Percentiles rank a stretch among this genome's conserved stretches.
Evolutionary conservation across 345 rosid genomes (phyloP).

Genomic region (Anacardium occidentale): DNA sequence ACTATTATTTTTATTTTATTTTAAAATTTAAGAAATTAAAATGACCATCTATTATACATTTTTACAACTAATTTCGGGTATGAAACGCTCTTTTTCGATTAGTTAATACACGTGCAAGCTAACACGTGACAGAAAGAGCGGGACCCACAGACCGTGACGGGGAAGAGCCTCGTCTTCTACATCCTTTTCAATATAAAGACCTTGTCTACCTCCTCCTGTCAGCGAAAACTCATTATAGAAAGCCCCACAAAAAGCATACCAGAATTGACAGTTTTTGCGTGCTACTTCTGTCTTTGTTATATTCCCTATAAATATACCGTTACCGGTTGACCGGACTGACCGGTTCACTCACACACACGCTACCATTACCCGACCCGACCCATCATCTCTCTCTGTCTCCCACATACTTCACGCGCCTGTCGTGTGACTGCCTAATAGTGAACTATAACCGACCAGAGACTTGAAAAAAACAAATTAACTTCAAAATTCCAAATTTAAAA

Average conservation of each 20-base stretch:
- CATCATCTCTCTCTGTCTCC: neutral
- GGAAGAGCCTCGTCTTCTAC: slow-evolving; percentile 15
- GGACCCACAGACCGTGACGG: slow-evolving; percentile 19
- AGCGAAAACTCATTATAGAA: slow-evolving; percentile 20
- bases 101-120: slow-evolving; percentile 11
- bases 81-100: too few species aligned
- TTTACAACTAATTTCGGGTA: too few species aligned
- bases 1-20: too few species aligned
- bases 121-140: slow-evolving; percentile 7
- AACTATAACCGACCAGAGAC: slow-evolving; percentile 32
- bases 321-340: slow-evolving; percentile 23
- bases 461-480: slow-evolving; percentile 21
- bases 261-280: slow-evolving; percentile 29
- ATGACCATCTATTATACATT: too few species aligned
- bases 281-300: neutral
- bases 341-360: neutral
- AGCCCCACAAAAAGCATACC: slow-evolving; percentile 21
- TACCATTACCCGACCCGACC: slow-evolving; percentile 22
- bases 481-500: neutral
- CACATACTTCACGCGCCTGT: slow-evolving; percentile 32
- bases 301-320: slow-evolving; percentile 2
- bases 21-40: too few species aligned
- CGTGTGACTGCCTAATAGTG: slow-evolving; percentile 26
- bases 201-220: slow-evolving; percentile 23
- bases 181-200: slow-evolving; percentile 23